Base-by-base conservation (phyloP, 768 basidiomycete species). In the Trametes maxima region DNA sequence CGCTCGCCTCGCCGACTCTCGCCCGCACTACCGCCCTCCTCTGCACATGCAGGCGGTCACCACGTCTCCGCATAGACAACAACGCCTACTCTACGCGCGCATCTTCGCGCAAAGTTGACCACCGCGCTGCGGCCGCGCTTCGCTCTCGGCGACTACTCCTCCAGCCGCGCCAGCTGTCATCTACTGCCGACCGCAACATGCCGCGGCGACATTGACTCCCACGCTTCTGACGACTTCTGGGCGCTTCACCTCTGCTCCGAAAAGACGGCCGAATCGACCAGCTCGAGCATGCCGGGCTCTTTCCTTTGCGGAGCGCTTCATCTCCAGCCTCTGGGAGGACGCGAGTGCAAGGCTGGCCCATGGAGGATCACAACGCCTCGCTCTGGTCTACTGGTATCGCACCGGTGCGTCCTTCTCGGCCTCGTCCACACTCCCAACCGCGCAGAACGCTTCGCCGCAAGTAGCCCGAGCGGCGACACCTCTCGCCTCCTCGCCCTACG, bases 301-400 rank as follows among this genome's bases (percentile, higher is more conserved):
- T 77, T 28, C 63, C 6, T 85, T 80, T 48, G 75, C 83, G 7
- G 77, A 81, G 50, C 22, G 57, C 1, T 84, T 80, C 57, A 68
- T 86, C 76, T 75, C 45, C 68, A 68, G 78, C 10, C 74, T 88
- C 33, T 82, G 82, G 76, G 76, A 80, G 36, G 65, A 69, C 22
- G 69, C 13, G 3, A 24, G 14, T 53, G 73, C 62, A 67, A 78
- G 85, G 83, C 3, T 89, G 88, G 87, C 86, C 87, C 0, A 63
- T 69, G 2, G 86, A 88, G 43, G 81, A 65, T 73, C 8, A 43
- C 24, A 85, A 83, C 64, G 71, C 0, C 80, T 84, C 52, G 85
- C 61, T 90, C 19, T 89, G 86, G 86, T 88, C 0, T 72, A 84
- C 59, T 90, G 88, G 88, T 76, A 85, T 68, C 77, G 82, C 25